Percentiles rank a stretch among this genome's conserved stretches.
These are phyloP conservation scores for Citrullus mucosospermus DNA, from an alignment of 306 rosid genomes.

Conservation along the genomic window DNA sequence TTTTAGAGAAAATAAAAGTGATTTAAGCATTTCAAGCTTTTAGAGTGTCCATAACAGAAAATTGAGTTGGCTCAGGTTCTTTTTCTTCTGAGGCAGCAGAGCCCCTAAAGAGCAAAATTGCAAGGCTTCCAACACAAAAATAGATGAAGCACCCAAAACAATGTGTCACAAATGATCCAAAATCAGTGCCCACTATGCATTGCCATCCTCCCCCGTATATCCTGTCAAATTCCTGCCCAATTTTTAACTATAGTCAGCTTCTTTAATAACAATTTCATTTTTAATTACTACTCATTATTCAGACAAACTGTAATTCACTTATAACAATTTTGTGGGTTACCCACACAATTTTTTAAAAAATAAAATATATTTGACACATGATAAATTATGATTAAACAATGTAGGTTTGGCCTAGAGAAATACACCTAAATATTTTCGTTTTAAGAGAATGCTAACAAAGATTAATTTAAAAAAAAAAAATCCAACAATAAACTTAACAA, in stretches of 20 bases:
- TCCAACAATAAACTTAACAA: too few relatives aligned
- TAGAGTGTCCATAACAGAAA: conserved; percentile 27
- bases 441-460: too few relatives aligned
- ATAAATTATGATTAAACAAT: too few relatives aligned
- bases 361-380: too few relatives aligned
- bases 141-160: conserved; percentile 68
- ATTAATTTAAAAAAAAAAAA: too few relatives aligned
- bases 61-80: conserved; percentile 32
- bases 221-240: conserved; percentile 59
- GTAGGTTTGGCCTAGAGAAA: too few relatives aligned
- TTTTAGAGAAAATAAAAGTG: too few relatives aligned
- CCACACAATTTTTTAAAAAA: too few relatives aligned
- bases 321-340: too few relatives aligned
- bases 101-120: conserved; percentile 70
- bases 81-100: conserved; percentile 22
- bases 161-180: conserved; percentile 86
- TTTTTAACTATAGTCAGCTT: conserved; percentile 17
- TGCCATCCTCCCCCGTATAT: conserved; percentile 73
- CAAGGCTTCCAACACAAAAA: conserved; percentile 58
- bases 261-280: conserved; percentile 8
- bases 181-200: conserved; percentile 84
- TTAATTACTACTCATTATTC: too few relatives aligned
- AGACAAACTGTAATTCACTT: too few relatives aligned
- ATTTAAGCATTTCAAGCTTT: not conserved
- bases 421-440: too few relatives aligned